These are phyloP conservation scores for Talaromyces sp. DNA, from an alignment of 2,329 filamentous ascomycete genomes.

Conservation along the genomic window DNA sequence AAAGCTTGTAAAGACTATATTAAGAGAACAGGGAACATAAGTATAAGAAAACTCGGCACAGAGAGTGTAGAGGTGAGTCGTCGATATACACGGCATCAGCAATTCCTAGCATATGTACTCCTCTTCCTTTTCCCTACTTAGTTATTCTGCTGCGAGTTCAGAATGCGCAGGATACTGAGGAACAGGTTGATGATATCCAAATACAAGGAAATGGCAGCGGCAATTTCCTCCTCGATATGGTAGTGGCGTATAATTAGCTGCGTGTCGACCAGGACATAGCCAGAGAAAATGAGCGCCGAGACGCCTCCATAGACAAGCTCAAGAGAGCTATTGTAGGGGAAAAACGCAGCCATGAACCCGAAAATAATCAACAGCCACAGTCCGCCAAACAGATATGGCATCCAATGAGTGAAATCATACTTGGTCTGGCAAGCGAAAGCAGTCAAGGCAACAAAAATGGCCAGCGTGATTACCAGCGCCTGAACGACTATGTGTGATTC, in stretches of 20 bases:
- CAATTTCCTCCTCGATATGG: constrained; percentile 97
- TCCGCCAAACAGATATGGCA: constrained; percentile 86
- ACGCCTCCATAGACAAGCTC: constrained; percentile 82
- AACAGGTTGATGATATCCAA: constrained; percentile 97
- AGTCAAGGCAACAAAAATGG: constrained; percentile 59
- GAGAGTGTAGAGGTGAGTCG: neutral
- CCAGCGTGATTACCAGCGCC: constrained; percentile 77
- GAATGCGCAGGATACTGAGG: constrained; percentile 86
- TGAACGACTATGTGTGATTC: constrained; percentile 77
- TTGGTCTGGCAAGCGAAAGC: constrained; percentile 94
- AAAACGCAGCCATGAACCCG: constrained; percentile 86
- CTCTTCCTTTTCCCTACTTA: constrained; percentile 37
- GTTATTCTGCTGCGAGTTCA: constrained; percentile 95
- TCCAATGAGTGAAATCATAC: constrained; percentile 97
- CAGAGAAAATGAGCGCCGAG: constrained; percentile 82
- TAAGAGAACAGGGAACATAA: neutral
- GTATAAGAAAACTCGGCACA: neutral
- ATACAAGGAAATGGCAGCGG: constrained; percentile 89
- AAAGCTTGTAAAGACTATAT: neutral
- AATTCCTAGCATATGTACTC: neutral
- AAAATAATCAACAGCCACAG: constrained; percentile 90
- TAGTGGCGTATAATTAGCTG: constrained; percentile 94
- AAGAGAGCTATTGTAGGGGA: constrained; percentile 72
- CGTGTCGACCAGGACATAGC: constrained; percentile 92
- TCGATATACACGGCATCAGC: neutral